Conservation (phyloP, 164 flowering plant species). For the Vitis amurensis region DNA sequence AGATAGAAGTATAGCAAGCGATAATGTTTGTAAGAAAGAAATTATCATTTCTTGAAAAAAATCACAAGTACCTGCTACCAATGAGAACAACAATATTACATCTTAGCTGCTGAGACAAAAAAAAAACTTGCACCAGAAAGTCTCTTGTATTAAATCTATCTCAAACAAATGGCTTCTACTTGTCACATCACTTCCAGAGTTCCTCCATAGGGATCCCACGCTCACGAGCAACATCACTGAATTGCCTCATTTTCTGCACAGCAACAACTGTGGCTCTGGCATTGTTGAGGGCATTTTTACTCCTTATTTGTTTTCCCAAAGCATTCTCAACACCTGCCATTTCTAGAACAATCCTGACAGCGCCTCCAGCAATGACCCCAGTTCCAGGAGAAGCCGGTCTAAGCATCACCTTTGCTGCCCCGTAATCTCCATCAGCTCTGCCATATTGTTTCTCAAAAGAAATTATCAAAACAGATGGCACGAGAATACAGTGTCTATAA, state of each 20-base stretch:
- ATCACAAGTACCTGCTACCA: no score
- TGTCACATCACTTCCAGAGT: constrained; percentile 71
- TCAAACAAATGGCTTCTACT: background rate
- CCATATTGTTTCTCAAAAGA: constrained; percentile 7
- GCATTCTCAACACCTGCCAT: constrained; percentile 99
- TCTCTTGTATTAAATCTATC: no score
- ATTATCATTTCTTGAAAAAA: no score
- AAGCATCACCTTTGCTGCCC: constrained; percentile 98
- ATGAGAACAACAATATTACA: no score
- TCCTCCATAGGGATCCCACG: constrained; percentile 99
- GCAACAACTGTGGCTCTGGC: constrained; percentile 92
- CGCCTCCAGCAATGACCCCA: constrained; percentile 96
- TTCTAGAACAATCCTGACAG: constrained; percentile 86
- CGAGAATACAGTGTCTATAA: background rate
- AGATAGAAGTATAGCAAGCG: no score
- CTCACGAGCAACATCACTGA: constrained; percentile 71
- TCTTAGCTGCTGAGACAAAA: no score
- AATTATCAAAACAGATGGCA: background rate
- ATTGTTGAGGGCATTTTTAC: constrained; percentile 91
- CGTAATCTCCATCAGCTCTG: constrained; percentile 87
- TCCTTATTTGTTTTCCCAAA: constrained; percentile 87
- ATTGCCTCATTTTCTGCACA: constrained; percentile 75
- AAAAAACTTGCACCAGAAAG: no score
- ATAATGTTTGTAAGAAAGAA: no score
- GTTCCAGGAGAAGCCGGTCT: constrained; percentile 98